Conservation (phyloP, 306 rosid species). For the Begonia fuchsioides region DNA sequence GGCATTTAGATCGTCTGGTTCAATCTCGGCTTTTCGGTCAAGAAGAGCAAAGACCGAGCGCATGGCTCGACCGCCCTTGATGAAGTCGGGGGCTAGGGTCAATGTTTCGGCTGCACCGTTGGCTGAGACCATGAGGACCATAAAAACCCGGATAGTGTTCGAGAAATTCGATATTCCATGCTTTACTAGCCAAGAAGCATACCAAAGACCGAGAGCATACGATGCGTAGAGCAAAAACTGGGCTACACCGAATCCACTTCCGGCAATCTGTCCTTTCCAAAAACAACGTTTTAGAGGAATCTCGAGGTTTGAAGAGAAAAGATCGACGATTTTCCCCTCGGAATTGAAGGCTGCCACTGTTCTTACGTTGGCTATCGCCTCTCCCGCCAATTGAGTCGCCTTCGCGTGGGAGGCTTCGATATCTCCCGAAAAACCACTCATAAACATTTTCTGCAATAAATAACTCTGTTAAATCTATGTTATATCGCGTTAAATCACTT, state of each 20-base stretch:
- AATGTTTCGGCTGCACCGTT: slow-evolving; percentile 87
- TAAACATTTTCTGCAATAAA: slow-evolving; percentile 78
- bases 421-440: slow-evolving; percentile 98
- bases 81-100: slow-evolving; percentile 80
- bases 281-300: slow-evolving; percentile 65
- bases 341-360: slow-evolving; percentile 89
- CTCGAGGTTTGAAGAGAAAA: slow-evolving; percentile 60
- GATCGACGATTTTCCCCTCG: slow-evolving; percentile 64
- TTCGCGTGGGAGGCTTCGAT: slow-evolving; percentile 82
- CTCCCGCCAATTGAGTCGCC: slow-evolving; percentile 95
- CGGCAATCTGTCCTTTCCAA: slow-evolving; percentile 95
- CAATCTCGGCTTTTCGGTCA: slow-evolving; percentile 76
- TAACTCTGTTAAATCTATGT: too few species aligned
- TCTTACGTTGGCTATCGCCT: slow-evolving; percentile 90
- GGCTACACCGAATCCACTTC: slow-evolving; percentile 43
- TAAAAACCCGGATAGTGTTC: slow-evolving; percentile 68
- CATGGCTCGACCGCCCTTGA: slow-evolving; percentile 87
- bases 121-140: slow-evolving; percentile 77
- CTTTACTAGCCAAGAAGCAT: slow-evolving; percentile 95
- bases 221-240: slow-evolving; percentile 76
- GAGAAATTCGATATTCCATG: slow-evolving; percentile 92
- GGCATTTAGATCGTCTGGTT: slow-evolving; percentile 76
- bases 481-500: too few species aligned
- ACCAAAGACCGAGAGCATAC: slow-evolving; percentile 95
- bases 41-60: slow-evolving; percentile 74